Evolutionary conservation across 2,329 filamentous ascomycete genomes (phyloP), one percentile per base, ranked within the genome.

Genomic region (Pyrenophora teres): DNA sequence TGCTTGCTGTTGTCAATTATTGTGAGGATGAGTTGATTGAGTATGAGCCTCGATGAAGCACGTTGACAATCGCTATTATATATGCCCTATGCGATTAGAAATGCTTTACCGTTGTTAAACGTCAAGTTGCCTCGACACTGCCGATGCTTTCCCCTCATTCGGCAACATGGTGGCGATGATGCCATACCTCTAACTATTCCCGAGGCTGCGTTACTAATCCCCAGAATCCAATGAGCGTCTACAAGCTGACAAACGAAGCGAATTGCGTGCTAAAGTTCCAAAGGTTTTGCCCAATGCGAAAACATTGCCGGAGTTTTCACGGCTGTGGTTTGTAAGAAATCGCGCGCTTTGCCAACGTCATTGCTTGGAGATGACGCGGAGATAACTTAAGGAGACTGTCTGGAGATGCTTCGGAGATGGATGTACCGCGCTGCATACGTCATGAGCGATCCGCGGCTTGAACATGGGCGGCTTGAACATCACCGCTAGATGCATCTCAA

Each of bases 141-240:
- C 46, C 40, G 43, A 56, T 40, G 33, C 38, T 47, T 47, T 45
- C 48, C 54, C 52, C 52, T 61, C 59, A 58, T 57, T 54, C 51
- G 57, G 47, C 56, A 56, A 53, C 44, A 47, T 42, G 44, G 58
- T 57, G 60, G 61, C 63, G 48, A 71, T 73, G 68, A 70, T 68
- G 65, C 62, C 67, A 71, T 72, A 46, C 49, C 54, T 36, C 53
- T n/a, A n/a, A n/a, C n/a, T 67, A 69, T 67, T 63, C 46, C 61
- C 59, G 56, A 57, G 61, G 35, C 56, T 62, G 62, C 57, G 58
- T 70, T 70, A 65, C 36, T 66, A 69, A 70, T 66, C 19, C 30
- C 4, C 8, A 31, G 9, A 46, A 33, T 36, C 60, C 61, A 64
- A 67, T 64, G 42, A 60, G 13, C 42, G 16, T 9, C 1, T 3